These are phyloP conservation scores for Candida insectorum DNA, from an alignment of 805 yeast species.

Conservation along the genomic window DNA sequence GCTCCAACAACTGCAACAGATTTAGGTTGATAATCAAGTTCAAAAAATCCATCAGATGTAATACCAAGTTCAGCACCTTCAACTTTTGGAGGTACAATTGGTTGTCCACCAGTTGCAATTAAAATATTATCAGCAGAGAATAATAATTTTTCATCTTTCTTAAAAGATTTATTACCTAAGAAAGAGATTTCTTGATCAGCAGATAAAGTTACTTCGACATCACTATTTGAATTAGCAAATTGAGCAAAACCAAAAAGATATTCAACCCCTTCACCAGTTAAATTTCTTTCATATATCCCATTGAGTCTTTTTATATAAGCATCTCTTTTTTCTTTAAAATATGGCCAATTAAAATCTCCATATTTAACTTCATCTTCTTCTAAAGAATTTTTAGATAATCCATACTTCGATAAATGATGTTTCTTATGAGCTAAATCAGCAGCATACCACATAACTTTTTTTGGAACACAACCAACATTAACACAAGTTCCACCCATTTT, in stretches of 20 bases:
- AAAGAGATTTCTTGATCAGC: constrained; percentile 39
- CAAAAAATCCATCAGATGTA: constrained; percentile 89
- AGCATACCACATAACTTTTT: constrained; percentile 98
- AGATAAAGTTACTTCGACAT: constrained; percentile 66
- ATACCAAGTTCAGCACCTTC: constrained; percentile 83
- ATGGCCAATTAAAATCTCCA: constrained; percentile 74
- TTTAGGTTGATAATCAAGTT: constrained; percentile 78
- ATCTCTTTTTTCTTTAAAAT: constrained; percentile 83
- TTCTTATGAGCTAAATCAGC: constrained; percentile 80
- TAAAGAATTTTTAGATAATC: constrained; percentile 57
- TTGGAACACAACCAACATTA: constrained; percentile 98
- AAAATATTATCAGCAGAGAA: constrained; percentile 81
- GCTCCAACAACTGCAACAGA: constrained; percentile 95
- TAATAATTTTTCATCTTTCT: constrained; percentile 51
- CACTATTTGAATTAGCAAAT: constrained; percentile 59
- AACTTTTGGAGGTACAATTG: constrained; percentile 64
- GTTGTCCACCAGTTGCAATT: constrained; percentile 91
- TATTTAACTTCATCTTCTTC: constrained; percentile 41
- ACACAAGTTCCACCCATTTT: constrained; percentile 97
- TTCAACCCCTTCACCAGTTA: constrained; percentile 86
- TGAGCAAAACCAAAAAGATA: constrained; percentile 82
- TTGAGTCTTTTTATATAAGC: constrained; percentile 85
- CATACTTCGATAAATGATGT: constrained; percentile 76
- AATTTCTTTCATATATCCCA: constrained; percentile 88
- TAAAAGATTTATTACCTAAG: constrained; percentile 25